Conservation (phyloP, 1,284 basidiomycete species). For the Leccinum solheimii region DNA sequence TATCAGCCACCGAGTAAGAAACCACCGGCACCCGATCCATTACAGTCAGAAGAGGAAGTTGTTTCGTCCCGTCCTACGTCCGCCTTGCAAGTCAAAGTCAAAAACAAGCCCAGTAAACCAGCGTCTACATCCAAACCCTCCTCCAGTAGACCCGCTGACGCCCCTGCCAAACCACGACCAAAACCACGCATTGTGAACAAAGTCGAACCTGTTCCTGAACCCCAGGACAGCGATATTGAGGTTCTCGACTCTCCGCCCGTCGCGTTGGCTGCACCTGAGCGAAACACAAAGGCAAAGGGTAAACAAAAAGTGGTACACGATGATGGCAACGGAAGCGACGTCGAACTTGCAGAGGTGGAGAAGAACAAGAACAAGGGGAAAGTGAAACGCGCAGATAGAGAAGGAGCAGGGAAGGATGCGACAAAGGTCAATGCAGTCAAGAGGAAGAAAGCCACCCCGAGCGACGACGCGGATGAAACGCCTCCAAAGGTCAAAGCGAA, state of each 20-base stretch:
- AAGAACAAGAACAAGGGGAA: slow-evolving; percentile 27
- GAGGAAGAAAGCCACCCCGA: slow-evolving; percentile 25
- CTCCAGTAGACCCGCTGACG: slow-evolving; percentile 17
- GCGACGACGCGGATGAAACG: slow-evolving; percentile 18
- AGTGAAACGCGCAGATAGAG: slow-evolving; percentile 34
- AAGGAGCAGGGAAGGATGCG: slow-evolving; percentile 30
- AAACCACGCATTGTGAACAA: slow-evolving; percentile 19
- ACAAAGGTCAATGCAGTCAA: slow-evolving; percentile 22
- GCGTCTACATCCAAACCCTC: slow-evolving; percentile 20
- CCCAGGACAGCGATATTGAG: slow-evolving; percentile 35
- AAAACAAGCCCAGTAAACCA: slow-evolving; percentile 15
- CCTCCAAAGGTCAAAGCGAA: slow-evolving; percentile 27
- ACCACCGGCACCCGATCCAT: slow-evolving; percentile 1
- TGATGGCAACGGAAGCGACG: slow-evolving; percentile 7
- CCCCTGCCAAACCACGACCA: slow-evolving; percentile 23
- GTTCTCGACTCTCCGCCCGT: slow-evolving; percentile 17
- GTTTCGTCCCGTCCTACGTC: slow-evolving; percentile 12
- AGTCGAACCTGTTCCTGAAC: slow-evolving; percentile 18
- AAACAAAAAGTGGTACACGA: slow-evolving; percentile 26
- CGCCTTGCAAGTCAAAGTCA: slow-evolving; percentile 9
- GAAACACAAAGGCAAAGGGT: slow-evolving; percentile 28
- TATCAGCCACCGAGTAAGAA: slow-evolving; percentile 24
- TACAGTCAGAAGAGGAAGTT: slow-evolving; percentile 11
- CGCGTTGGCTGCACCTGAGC: slow-evolving; percentile 11
- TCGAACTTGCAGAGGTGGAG: slow-evolving; percentile 6